phyloP scores from a whole-genome alignment of 108 stramenopile species.

The Cyclotella sp. region DNA sequence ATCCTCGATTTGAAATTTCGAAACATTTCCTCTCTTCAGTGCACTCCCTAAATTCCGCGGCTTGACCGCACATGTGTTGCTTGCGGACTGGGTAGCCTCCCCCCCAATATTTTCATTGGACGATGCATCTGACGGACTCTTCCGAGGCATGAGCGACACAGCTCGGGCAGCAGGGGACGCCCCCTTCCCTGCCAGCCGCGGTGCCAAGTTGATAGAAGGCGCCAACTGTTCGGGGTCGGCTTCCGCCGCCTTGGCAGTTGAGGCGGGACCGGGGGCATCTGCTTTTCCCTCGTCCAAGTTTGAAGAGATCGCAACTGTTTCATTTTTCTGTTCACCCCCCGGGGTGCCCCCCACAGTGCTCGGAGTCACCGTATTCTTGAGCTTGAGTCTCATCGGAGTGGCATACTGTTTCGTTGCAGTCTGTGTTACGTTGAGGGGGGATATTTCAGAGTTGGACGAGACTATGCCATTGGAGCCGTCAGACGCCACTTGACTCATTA shows the following conservation, averaged over 20 bases:
- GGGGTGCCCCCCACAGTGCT: conserved; percentile 25
- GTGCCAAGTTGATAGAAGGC: conserved; percentile 29
- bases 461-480: conserved; percentile 4
- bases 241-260: background rate
- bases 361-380: conserved; percentile 34
- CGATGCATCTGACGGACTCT: conserved; percentile 14
- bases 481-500: background rate
- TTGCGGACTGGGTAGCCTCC: background rate
- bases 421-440: conserved; percentile 1
- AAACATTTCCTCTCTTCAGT: conserved; percentile 14
- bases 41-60: conserved; percentile 35
- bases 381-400: conserved; percentile 38
- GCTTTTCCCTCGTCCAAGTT: background rate
- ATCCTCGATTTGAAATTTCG: background rate
- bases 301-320: background rate
- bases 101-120: background rate
- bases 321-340: background rate
- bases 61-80: conserved; percentile 18
- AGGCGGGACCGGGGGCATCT: background rate
- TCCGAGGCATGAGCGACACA: conserved; percentile 24
- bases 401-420: conserved; percentile 10
- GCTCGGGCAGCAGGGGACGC: conserved; percentile 14
- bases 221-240: background rate
- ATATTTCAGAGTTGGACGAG: conserved; percentile 22
- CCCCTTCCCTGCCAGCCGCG: conserved; percentile 12